Evolutionary conservation across 257 asterid genomes (phyloP), one percentile per base, ranked within the genome.

Genomic region (Cruciata laevipes): DNA sequence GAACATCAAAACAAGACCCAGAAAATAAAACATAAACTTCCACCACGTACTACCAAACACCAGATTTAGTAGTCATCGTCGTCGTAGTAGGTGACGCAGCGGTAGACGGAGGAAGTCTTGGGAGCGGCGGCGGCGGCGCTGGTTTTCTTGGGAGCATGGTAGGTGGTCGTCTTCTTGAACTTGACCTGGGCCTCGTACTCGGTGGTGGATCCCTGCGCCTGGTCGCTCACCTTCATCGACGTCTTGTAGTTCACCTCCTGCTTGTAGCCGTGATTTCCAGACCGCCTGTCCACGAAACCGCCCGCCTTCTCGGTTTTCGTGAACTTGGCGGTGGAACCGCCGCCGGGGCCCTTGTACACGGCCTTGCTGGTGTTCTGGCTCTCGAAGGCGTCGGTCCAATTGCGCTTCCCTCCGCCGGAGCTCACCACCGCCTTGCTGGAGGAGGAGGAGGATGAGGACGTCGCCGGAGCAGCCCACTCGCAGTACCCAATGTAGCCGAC

Each of bases 111-210:
- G 23, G 58, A 52, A 5, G 58, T 3, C 38, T 65, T 65, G 8
- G 57, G 56, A 17, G 47, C 33, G 37, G 52, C 30, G 44, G 52
- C 30, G 44, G 66, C 44, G 21, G 6, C 66, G 5, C 10, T 17
- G 66, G 66, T 13, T 32, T 62, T 3, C 38, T 65, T 65, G 8
- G 57, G 56, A 17, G 47, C 47, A 57, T 53, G 31, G 38, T 67
- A 71, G 23, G 80, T 71, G 37, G 70, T 76, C 11, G 57, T 42
- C 21, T 58, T 64, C 71, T 71, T 76, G n/a, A 18, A 65, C 71
- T 71, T 78, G 3, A 74, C 77, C 47, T 47, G 23, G 38, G 79
- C 71, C 65, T 74, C 71, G 18, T 63, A 74, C 64, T 67, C 69
- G 16, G 76, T 71, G 12, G 74, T 78, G 61, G 14, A 12, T 0